phyloP scores from a whole-genome alignment of 257 asterid genomes.

The Nicotiana undulata region DNA sequence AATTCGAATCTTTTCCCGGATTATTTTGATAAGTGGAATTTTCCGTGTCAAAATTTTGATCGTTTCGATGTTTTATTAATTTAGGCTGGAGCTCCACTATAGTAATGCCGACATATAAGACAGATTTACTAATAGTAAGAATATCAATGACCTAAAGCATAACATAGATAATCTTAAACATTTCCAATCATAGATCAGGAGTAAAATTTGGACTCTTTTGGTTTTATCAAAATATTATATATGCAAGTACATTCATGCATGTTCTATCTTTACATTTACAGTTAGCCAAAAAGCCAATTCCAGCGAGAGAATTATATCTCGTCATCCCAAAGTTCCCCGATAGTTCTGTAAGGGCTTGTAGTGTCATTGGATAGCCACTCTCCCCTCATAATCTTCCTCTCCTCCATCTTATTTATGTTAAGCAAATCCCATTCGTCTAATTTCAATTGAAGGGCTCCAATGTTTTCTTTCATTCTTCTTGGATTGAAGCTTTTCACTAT shows the following conservation, averaged over 20 bases:
- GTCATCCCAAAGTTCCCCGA: slow-evolving; percentile 75
- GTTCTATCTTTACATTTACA: not conserved
- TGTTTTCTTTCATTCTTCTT: slow-evolving; percentile 64
- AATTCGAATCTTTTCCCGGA: too few species aligned
- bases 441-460: slow-evolving; percentile 39
- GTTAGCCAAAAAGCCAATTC: not conserved
- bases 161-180: not conserved
- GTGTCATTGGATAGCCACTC: slow-evolving; percentile 52
- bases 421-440: slow-evolving; percentile 37
- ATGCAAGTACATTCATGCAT: not conserved
- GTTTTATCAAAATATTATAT: not conserved
- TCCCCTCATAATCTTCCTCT: slow-evolving; percentile 69
- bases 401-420: slow-evolving; percentile 49
- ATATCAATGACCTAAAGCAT: not conserved
- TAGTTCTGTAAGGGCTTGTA: slow-evolving; percentile 64
- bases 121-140: not conserved
- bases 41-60: too few species aligned
- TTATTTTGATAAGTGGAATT: too few species aligned
- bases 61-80: too few species aligned
- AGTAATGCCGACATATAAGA: not conserved
- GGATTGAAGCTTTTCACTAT: slow-evolving; percentile 71
- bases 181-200: not conserved
- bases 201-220: not conserved
- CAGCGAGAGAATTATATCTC: slow-evolving; percentile 37
- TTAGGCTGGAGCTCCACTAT: not conserved